A percentile compares a stretch with the other conserved stretches of the same genome.
Evolutionary conservation across 768 basidiomycete species (phyloP).

Genomic region (Agrocybe chaxingu): DNA sequence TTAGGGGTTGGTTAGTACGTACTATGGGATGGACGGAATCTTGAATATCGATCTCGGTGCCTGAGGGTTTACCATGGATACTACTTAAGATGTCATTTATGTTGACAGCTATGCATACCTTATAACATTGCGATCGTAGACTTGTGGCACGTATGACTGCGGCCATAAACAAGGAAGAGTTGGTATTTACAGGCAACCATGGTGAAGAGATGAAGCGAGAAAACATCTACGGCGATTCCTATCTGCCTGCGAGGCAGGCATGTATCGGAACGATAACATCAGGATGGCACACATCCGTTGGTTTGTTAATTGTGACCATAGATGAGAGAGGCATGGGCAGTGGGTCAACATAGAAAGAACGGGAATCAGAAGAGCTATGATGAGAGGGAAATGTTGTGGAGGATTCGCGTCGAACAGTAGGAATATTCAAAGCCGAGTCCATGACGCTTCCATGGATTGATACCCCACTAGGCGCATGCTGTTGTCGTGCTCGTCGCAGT

Average conservation of each 20-base stretch:
- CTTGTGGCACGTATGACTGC: no score
- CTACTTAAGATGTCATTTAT: no score
- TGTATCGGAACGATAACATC: constrained; percentile 30
- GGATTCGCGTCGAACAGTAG: background rate
- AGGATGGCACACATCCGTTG: constrained; percentile 11
- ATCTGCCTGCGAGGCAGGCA: constrained; percentile 42
- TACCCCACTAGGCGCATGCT: constrained; percentile 13
- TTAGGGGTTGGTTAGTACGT: constrained; percentile 39
- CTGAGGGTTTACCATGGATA: no score
- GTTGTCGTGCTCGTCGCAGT: constrained; percentile 14
- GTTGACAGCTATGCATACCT: no score
- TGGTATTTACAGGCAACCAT: background rate
- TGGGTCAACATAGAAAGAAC: constrained; percentile 35
- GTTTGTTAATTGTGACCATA: constrained; percentile 35
- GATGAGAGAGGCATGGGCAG: constrained; percentile 55
- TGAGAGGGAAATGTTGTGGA: background rate
- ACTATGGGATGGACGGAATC: constrained; percentile 19
- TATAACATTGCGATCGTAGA: no score
- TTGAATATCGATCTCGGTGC: background rate
- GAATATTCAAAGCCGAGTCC: constrained; percentile 21
- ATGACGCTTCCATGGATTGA: constrained; percentile 21
- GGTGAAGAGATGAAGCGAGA: background rate
- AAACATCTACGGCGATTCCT: constrained; percentile 3
- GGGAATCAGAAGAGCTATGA: background rate
- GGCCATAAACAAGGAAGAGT: no score